phyloP scores from a whole-genome alignment of 176 grass and related monocot species.

The Luzula sylvatica region DNA sequence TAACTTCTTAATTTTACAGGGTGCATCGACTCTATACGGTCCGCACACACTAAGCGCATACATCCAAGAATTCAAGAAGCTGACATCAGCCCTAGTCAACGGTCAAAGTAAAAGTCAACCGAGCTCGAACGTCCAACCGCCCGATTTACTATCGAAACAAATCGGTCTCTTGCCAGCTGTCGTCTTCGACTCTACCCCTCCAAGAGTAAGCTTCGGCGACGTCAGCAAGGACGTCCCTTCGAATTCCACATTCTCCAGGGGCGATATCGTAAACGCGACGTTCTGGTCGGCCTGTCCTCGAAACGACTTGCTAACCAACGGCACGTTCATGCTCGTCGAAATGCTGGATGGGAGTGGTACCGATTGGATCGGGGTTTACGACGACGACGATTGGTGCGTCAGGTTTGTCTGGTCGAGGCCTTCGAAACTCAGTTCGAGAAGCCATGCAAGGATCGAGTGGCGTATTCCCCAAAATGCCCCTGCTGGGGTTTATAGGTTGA shows the following conservation, averaged over 20 bases:
- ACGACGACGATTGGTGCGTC: slow-evolving; percentile 87
- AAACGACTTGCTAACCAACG: slow-evolving; percentile 74
- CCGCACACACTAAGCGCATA: slow-evolving; percentile 93
- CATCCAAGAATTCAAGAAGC: slow-evolving; percentile 90
- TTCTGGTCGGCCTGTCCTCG: slow-evolving; percentile 90
- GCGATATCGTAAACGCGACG: slow-evolving; percentile 56
- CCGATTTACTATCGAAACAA: slow-evolving; percentile 79
- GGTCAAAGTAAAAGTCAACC: no score
- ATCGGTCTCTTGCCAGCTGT: slow-evolving; percentile 73
- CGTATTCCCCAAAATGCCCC: slow-evolving; percentile 49
- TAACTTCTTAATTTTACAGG: slow-evolving; percentile 50
- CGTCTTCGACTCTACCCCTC: slow-evolving; percentile 53
- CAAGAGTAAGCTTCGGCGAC: slow-evolving; percentile 59
- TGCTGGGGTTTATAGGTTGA: slow-evolving; percentile 67
- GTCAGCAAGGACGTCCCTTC: slow-evolving; percentile 49
- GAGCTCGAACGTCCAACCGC: slow-evolving; percentile 43
- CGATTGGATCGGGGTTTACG: slow-evolving; percentile 61
- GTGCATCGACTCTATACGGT: slow-evolving; percentile 82
- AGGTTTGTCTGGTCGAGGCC: slow-evolving; percentile 85
- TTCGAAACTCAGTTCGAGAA: slow-evolving; percentile 43
- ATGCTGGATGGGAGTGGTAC: slow-evolving; percentile 28
- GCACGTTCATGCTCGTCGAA: slow-evolving; percentile 73
- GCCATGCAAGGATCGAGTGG: slow-evolving; percentile 75
- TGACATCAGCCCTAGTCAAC: slow-evolving; percentile 52
- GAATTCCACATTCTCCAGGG: slow-evolving; percentile 56